Conservation (phyloP, 2,329 filamentous ascomycete genomes). For the Aureobasidium leucospermi region DNA sequence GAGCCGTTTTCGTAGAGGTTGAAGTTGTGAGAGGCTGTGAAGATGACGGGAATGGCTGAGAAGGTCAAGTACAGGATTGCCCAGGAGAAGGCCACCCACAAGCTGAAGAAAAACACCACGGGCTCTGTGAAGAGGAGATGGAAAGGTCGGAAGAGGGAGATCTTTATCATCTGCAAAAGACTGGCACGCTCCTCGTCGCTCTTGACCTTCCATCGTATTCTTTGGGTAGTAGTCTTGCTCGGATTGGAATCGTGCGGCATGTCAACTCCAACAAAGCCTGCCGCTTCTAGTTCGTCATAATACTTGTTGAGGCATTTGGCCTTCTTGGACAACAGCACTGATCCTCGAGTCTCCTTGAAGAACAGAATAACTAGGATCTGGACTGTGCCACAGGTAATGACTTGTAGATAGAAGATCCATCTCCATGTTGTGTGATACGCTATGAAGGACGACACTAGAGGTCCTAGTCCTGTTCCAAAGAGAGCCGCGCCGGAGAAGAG, state of each 20-base stretch:
- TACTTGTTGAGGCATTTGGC: conserved; percentile 67
- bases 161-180: conserved; percentile 60
- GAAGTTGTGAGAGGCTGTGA: conserved; percentile 61
- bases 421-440: conserved; percentile 52
- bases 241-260: conserved; percentile 29
- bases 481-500: conserved; percentile 75
- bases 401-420: conserved; percentile 85
- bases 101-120: conserved; percentile 76
- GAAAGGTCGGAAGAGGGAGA: conserved; percentile 72
- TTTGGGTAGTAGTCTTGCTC: conserved; percentile 31
- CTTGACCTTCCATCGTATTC: conserved; percentile 73
- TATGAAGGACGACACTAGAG: conserved; percentile 65
- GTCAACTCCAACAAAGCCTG: conserved; percentile 52
- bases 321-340: conserved; percentile 70
- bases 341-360: conserved; percentile 76
- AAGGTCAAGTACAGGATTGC: conserved; percentile 82
- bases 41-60: conserved; percentile 71
- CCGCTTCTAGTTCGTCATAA: conserved; percentile 65
- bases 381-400: conserved; percentile 59
- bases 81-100: conserved; percentile 90
- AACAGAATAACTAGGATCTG: conserved; percentile 58
- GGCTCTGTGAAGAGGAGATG: conserved; percentile 68
- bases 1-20: conserved; percentile 59
- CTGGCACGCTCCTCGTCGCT: conserved; percentile 69
- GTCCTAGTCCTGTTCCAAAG: conserved; percentile 71